Conservation (phyloP, 2,329 filamentous ascomycete species). For the Samsoniella hepiali region DNA sequence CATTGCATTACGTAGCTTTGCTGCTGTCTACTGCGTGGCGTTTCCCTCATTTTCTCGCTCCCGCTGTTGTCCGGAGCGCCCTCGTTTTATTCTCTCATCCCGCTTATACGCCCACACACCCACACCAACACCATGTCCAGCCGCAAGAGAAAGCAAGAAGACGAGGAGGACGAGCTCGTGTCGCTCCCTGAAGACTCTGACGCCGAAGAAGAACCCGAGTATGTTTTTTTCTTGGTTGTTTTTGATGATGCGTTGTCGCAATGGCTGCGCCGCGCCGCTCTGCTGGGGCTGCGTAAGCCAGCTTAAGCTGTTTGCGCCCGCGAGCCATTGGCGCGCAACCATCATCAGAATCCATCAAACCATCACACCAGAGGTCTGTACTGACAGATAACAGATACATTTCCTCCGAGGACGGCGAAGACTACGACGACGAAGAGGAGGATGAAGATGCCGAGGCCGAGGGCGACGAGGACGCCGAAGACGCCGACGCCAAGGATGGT, state of each 20-base stretch:
- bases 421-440: conserved; percentile 39
- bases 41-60: neutral
- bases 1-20: conserved; percentile 3
- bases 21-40: neutral
- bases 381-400: conserved; percentile 31
- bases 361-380: neutral
- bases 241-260: neutral
- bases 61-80: neutral
- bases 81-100: conserved; percentile 12
- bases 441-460: conserved; percentile 38
- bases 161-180: conserved; percentile 52
- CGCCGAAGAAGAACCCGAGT: conserved; percentile 54
- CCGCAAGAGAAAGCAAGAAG: conserved; percentile 52
- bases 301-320: conserved; percentile 10
- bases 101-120: conserved; percentile 7
- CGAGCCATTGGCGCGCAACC: neutral
- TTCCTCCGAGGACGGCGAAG: conserved; percentile 39
- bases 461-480: conserved; percentile 32
- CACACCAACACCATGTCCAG: conserved; percentile 37
- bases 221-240: conserved; percentile 30
- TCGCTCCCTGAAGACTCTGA: conserved; percentile 51
- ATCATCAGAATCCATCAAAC: neutral
- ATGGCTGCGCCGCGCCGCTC: conserved; percentile 6
- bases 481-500: conserved; percentile 33
- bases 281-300: neutral